phyloP scores from a whole-genome alignment of 108 stramenopile species.

The Fragilariopsis cylindrus region DNA sequence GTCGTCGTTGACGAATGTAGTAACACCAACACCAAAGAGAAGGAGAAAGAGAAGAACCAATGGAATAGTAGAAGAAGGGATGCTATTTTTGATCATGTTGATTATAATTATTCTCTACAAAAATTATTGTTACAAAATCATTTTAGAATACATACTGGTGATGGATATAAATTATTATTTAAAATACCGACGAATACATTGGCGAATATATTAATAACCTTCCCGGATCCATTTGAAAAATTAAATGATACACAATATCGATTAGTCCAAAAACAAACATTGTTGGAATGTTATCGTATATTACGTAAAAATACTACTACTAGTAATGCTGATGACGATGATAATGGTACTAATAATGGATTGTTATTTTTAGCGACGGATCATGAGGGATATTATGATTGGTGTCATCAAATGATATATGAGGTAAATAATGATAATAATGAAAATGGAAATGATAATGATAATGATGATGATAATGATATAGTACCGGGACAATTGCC shows the following conservation, averaged over 20 bases:
- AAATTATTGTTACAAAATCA: slow-evolving; percentile 1
- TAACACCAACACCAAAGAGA: background rate
- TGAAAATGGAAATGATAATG: background rate
- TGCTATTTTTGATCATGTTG: background rate
- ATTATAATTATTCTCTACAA: background rate
- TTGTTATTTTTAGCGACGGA: slow-evolving; percentile 72
- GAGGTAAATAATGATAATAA: slow-evolving; percentile 9
- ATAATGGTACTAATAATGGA: slow-evolving; percentile 19
- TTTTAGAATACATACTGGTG: slow-evolving; percentile 61
- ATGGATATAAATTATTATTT: slow-evolving; percentile 65
- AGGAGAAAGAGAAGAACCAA: background rate
- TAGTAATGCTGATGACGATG: background rate
- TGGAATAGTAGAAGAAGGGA: background rate
- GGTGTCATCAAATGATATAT: slow-evolving; percentile 49
- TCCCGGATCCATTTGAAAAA: slow-evolving; percentile 77
- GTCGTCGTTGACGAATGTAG: background rate
- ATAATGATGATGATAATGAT: background rate
- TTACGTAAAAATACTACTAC: slow-evolving; percentile 15
- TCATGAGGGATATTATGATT: slow-evolving; percentile 52
- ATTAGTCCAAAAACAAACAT: slow-evolving; percentile 51
- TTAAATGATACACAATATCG: slow-evolving; percentile 45
- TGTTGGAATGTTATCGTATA: slow-evolving; percentile 49
- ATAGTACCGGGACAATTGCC: background rate
- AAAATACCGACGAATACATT: slow-evolving; percentile 51
- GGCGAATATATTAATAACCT: slow-evolving; percentile 57